Evolutionary conservation across 371 early-diverging fungal species (phyloP).

Genomic region (Mucor indicus): DNA sequence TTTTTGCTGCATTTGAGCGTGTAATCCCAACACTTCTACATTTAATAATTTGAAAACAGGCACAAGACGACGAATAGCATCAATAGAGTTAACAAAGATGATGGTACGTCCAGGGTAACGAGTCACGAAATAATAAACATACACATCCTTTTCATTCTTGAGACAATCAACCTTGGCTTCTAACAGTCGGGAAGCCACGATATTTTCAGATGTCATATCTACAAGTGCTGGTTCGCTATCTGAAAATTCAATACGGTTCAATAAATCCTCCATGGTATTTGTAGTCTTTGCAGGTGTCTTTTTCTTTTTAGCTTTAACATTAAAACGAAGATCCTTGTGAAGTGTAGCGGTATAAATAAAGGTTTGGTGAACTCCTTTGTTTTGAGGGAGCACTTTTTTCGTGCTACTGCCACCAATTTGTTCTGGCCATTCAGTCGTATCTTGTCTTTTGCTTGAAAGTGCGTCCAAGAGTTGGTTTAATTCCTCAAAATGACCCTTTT

Average conservation of each 20-base stretch:
- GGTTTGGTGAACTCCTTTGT: slow-evolving; percentile 68
- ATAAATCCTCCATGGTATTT: slow-evolving; percentile 50
- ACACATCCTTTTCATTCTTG: slow-evolving; percentile 82
- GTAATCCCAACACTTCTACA: slow-evolving; percentile 71
- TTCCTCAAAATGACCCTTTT: slow-evolving; percentile 88
- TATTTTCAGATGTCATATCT: slow-evolving; percentile 63
- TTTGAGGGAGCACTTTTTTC: slow-evolving; percentile 10
- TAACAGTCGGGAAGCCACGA: slow-evolving; percentile 64
- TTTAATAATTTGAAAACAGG: slow-evolving; percentile 76
- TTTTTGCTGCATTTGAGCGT: slow-evolving; percentile 94
- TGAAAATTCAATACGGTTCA: slow-evolving; percentile 71
- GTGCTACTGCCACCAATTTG: slow-evolving; percentile 15
- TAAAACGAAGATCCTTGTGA: slow-evolving; percentile 64
- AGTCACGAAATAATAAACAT: slow-evolving; percentile 81
- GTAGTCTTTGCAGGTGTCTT: slow-evolving; percentile 22
- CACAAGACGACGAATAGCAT: slow-evolving; percentile 82
- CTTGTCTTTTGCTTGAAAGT: slow-evolving; percentile 51
- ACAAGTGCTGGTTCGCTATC: slow-evolving; percentile 69
- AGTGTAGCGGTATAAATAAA: slow-evolving; percentile 97
- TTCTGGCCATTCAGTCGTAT: slow-evolving; percentile 44
- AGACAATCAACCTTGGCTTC: slow-evolving; percentile 87
- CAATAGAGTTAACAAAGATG: slow-evolving; percentile 94
- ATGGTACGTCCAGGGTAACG: slow-evolving; percentile 89
- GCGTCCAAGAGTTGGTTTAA: slow-evolving; percentile 61
- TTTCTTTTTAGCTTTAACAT: slow-evolving; percentile 48